Conservation (phyloP, 305 asterid genomes). For the Solanum aculeatissimum region DNA sequence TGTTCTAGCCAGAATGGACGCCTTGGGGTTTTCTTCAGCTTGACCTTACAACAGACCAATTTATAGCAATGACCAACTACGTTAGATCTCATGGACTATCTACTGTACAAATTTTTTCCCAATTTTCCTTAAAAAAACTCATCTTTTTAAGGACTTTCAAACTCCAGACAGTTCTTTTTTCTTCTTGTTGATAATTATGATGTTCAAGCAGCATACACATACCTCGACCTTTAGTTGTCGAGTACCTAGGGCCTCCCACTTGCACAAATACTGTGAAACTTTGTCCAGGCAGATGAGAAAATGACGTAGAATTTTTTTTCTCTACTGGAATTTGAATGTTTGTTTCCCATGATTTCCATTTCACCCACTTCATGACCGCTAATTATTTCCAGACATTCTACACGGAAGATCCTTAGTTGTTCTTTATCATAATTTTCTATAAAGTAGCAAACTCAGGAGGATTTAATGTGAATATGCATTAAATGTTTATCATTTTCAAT, state of each 20-base stretch:
- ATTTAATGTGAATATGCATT: neutral
- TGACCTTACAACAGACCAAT: neutral
- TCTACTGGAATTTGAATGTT: neutral
- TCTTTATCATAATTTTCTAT: neutral
- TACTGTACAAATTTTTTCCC: neutral
- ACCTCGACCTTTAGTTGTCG: neutral
- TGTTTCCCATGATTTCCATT: neutral
- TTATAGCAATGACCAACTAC: neutral
- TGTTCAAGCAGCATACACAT: neutral
- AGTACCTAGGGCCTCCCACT: neutral
- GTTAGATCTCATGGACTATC: neutral
- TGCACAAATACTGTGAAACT: neutral
- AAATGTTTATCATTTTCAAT: neutral
- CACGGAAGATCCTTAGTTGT: neutral
- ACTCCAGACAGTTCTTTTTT: neutral
- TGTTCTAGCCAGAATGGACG: neutral
- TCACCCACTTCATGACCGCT: neutral
- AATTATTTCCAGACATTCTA: neutral
- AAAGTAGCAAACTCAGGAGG: neutral
- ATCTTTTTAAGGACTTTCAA: neutral
- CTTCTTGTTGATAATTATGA: neutral
- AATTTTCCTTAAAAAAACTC: neutral
- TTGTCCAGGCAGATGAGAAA: neutral
- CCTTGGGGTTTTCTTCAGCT: neutral
- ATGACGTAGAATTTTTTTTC: neutral